Evolutionary conservation across 345 rosid genomes (phyloP).

Genomic region (Psidium guajava): DNA sequence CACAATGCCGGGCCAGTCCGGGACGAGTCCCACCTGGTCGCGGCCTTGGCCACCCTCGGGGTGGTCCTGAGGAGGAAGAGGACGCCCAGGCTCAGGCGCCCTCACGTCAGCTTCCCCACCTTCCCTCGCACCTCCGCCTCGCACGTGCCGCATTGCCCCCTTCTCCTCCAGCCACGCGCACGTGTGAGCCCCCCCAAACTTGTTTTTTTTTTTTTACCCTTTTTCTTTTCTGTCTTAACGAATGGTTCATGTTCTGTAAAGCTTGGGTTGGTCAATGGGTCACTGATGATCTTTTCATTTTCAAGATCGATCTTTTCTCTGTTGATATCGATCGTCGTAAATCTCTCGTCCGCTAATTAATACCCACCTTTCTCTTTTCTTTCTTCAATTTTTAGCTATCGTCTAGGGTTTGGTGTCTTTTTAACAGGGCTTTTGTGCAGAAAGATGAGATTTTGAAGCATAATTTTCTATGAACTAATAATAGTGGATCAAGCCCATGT

Average conservation of each 20-base stretch:
- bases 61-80: conserved; percentile 65
- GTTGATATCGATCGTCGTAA: not conserved
- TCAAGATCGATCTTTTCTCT: not conserved
- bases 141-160: conserved; percentile 37
- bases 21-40: conserved; percentile 31
- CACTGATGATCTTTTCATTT: not conserved
- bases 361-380: not conserved
- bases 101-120: conserved; percentile 38
- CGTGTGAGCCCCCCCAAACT: conserved; percentile 48
- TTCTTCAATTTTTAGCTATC: not conserved
- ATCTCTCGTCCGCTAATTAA: not conserved
- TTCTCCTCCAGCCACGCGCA: conserved; percentile 24
- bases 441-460: not conserved
- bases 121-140: conserved; percentile 11
- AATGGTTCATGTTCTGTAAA: not conserved
- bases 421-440: not conserved
- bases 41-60: conserved; percentile 27
- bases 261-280: not conserved
- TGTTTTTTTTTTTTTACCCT: not conserved
- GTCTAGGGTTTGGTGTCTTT: not conserved
- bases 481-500: not conserved
- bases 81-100: conserved; percentile 81
- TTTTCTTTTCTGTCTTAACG: not conserved
- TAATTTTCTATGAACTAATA: not conserved
- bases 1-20: conserved; percentile 14